phyloP scores from a whole-genome alignment of 1,284 basidiomycete species.

The Calocybe gambosa region DNA sequence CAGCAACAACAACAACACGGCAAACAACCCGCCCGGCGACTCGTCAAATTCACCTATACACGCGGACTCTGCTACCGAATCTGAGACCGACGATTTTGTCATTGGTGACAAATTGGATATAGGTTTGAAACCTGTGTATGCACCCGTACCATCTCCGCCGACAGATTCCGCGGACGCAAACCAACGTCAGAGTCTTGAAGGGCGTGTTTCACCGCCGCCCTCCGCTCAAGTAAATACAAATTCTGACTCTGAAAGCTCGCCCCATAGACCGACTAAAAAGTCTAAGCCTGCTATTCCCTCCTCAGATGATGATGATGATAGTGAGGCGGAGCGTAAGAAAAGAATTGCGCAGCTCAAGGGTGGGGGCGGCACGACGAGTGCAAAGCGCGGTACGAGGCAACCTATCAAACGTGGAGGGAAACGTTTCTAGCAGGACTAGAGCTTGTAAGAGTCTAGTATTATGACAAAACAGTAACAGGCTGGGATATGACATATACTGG shows the following conservation, averaged over 20 bases:
- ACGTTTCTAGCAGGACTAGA: slow-evolving; percentile 46
- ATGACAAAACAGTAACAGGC: not conserved
- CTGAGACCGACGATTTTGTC: slow-evolving; percentile 32
- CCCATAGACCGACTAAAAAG: slow-evolving; percentile 46
- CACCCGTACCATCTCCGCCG: no score
- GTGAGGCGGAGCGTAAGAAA: slow-evolving; percentile 43
- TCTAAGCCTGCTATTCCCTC: slow-evolving; percentile 26
- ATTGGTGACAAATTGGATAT: slow-evolving; percentile 9
- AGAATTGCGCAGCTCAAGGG: slow-evolving; percentile 33
- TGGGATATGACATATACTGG: not conserved
- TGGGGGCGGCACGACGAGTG: slow-evolving; percentile 23
- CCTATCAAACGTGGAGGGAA: slow-evolving; percentile 68
- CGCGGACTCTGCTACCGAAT: slow-evolving; percentile 46
- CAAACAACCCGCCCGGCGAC: not conserved
- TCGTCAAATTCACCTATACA: slow-evolving; percentile 18
- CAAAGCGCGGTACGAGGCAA: slow-evolving; percentile 53
- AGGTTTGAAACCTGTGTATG: not conserved
- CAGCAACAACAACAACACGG: no score
- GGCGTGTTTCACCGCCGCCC: slow-evolving; percentile 16
- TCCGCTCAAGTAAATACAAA: slow-evolving; percentile 20
- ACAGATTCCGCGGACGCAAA: not conserved
- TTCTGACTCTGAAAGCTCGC: slow-evolving; percentile 37
- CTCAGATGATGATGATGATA: slow-evolving; percentile 50
- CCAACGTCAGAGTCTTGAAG: slow-evolving; percentile 10
- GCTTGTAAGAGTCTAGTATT: not conserved